phyloP scores from a whole-genome alignment of 2,329 filamentous ascomycete genomes.

The Myriosclerotinia curreyana region DNA sequence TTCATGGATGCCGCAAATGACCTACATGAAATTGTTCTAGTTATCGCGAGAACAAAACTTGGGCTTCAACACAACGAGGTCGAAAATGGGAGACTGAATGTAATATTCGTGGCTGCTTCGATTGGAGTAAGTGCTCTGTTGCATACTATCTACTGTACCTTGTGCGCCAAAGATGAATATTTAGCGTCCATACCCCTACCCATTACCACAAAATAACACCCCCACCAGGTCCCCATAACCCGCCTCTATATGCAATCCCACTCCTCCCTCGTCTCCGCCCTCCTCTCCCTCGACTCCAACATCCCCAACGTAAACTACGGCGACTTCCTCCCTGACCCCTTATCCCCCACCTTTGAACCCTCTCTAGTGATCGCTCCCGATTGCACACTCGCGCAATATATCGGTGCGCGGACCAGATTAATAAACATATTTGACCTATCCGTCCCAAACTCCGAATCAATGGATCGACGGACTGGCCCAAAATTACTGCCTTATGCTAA shows the following conservation, averaged over 20 bases:
- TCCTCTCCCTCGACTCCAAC: conserved; percentile 40
- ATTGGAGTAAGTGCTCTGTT: conserved; percentile 34
- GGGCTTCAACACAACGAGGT: conserved; percentile 18
- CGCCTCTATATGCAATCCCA: conserved; percentile 38
- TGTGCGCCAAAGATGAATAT: background rate
- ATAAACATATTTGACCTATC: conserved; percentile 35
- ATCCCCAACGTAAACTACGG: conserved; percentile 38
- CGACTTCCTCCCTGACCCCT: conserved; percentile 36
- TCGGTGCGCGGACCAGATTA: conserved; percentile 34
- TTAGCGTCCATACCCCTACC: no score
- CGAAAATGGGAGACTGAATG: conserved; percentile 24
- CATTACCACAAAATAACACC: background rate
- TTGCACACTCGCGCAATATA: conserved; percentile 37
- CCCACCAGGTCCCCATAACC: conserved; percentile 29
- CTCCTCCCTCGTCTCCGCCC: conserved; percentile 33
- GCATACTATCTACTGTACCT: background rate
- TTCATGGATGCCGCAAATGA: conserved; percentile 36
- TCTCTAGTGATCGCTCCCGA: conserved; percentile 31
- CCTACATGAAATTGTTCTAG: conserved; percentile 36
- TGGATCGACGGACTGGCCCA: conserved; percentile 35
- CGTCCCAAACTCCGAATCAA: conserved; percentile 37
- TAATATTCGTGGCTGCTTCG: conserved; percentile 38
- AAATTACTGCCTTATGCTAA: conserved; percentile 35
- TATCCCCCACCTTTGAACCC: conserved; percentile 33
- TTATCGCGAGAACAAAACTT: conserved; percentile 26